Conservation (phyloP, 1,139 yeast genomes). For the Candida neerlandica region DNA sequence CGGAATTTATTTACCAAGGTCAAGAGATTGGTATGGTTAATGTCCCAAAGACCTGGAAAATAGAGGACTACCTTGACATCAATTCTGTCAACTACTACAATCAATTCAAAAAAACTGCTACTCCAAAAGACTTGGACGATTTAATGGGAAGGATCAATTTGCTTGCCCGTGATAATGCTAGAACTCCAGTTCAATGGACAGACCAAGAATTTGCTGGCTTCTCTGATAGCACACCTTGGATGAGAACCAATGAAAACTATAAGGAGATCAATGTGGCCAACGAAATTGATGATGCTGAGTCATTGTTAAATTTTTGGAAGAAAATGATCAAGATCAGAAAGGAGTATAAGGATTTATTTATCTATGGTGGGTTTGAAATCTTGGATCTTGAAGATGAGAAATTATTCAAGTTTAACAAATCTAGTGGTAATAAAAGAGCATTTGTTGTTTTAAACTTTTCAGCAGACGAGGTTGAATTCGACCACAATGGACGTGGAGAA, state of each 20-base stretch:
- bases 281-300: conserved; percentile 47
- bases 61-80: conserved; percentile 54
- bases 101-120: conserved; percentile 29
- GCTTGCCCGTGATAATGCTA: conserved; percentile 54
- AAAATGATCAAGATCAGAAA: conserved; percentile 46
- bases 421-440: conserved; percentile 22
- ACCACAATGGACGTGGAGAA: neutral
- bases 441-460: conserved; percentile 50
- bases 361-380: conserved; percentile 49
- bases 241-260: conserved; percentile 52
- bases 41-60: conserved; percentile 45
- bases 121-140: conserved; percentile 23
- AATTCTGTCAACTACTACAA: conserved; percentile 45
- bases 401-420: conserved; percentile 40
- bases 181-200: conserved; percentile 64
- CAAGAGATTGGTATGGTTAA: conserved; percentile 62
- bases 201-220: conserved; percentile 48
- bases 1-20: conserved; percentile 59
- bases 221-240: conserved; percentile 55
- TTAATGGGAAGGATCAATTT: conserved; percentile 36
- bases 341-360: conserved; percentile 40
- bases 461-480: conserved; percentile 25
- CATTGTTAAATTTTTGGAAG: conserved; percentile 50
- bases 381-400: conserved; percentile 39
- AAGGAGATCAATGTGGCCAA: conserved; percentile 48